These are phyloP conservation scores for Ophiocordyceps robertsii DNA, from an alignment of 2,329 filamentous ascomycete species.

Conservation along the genomic window DNA sequence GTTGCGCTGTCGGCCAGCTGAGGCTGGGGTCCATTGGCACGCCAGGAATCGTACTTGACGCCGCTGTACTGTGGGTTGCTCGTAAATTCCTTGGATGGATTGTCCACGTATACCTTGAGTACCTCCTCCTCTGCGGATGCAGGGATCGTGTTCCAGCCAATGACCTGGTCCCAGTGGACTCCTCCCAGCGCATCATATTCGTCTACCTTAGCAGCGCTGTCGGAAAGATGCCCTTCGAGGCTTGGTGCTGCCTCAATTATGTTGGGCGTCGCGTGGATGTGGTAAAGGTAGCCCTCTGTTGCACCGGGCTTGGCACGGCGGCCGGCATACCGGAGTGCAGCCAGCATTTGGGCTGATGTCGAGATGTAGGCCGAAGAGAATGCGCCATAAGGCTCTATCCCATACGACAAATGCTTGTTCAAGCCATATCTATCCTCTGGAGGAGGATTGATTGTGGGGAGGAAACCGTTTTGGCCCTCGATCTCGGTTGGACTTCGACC, in stretches of 20 bases:
- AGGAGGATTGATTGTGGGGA: neutral
- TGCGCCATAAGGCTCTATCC: neutral
- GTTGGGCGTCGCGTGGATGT: neutral
- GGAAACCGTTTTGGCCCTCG: neutral
- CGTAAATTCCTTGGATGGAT: neutral
- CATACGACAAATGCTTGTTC: neutral
- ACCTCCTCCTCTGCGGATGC: neutral
- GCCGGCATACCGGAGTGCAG: neutral
- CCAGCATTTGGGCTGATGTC: neutral
- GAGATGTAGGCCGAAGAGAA: neutral
- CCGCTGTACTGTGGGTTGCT: neutral
- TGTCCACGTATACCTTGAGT: neutral
- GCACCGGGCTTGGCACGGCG: neutral
- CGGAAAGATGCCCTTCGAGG: neutral
- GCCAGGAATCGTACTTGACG: neutral
- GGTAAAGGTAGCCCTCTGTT: neutral
- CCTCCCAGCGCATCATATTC: neutral
- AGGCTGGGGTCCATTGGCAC: neutral
- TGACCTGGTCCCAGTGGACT: neutral
- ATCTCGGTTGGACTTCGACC: neutral
- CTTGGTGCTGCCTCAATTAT: neutral
- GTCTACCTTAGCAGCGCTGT: neutral
- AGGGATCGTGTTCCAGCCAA: neutral
- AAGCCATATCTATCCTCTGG: neutral
- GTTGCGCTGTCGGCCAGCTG: neutral